Evolutionary conservation across 192 early-diverging fungal genomes (phyloP).

Genomic region (Gorgonomyces haynaldii): DNA sequence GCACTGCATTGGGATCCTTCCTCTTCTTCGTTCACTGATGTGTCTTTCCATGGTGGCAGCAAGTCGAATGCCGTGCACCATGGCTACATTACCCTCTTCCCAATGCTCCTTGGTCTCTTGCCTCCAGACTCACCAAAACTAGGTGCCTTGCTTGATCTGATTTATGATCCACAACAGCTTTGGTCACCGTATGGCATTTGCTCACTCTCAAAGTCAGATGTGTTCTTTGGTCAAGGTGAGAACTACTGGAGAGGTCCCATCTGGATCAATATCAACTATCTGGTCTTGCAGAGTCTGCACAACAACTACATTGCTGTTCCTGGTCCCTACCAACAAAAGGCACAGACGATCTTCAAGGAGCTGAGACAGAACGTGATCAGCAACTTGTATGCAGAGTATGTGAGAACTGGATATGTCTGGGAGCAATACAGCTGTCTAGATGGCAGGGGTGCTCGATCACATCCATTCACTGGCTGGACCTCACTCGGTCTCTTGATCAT

Average conservation of each 20-base stretch:
- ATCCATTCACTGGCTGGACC: constrained; percentile 96
- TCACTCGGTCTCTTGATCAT: constrained; percentile 71
- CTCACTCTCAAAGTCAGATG: constrained; percentile 25
- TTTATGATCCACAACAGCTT: constrained; percentile 61
- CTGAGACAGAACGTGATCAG: constrained; percentile 64
- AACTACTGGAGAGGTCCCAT: constrained; percentile 92
- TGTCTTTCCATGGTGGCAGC: constrained; percentile 5
- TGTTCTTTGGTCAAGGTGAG: constrained; percentile 66
- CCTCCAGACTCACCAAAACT: constrained; percentile 56
- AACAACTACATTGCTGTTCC: constrained; percentile 41
- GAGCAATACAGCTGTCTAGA: constrained; percentile 76
- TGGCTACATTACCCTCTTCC: constrained; percentile 74
- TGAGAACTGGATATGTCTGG: constrained; percentile 72
- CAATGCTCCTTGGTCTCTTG: constrained; percentile 64
- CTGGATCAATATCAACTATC: constrained; percentile 89
- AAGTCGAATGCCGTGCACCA: constrained; percentile 44
- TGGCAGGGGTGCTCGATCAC: constrained; percentile 67
- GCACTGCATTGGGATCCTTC: constrained; percentile 62
- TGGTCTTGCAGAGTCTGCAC: constrained; percentile 59
- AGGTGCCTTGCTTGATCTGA: constrained; percentile 61
- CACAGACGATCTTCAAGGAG: constrained; percentile 56
- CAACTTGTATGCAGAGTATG: constrained; percentile 66
- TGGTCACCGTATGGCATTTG: constrained; percentile 59
- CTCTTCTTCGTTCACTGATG: constrained; percentile 30
- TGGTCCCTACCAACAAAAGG: constrained; percentile 59